Percentiles rank a stretch among this genome's conserved stretches.
Evolutionary conservation across 2,329 filamentous ascomycete genomes (phyloP).

Genomic region (Blumeriella jaapii): DNA sequence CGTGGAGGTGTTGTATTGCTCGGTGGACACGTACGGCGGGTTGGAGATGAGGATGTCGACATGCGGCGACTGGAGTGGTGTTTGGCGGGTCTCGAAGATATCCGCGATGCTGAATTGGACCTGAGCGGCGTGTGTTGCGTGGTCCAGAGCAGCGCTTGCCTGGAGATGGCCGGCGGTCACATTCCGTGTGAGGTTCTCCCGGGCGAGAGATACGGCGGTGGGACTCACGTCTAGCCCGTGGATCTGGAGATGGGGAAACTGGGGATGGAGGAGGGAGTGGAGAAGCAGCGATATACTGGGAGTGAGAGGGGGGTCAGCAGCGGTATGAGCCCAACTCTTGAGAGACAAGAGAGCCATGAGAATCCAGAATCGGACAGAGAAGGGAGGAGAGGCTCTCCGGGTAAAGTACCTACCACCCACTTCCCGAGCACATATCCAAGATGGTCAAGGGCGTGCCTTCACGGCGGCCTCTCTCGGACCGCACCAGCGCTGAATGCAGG

Average conservation of each 20-base stretch:
- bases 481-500: neutral
- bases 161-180: conserved; percentile 22
- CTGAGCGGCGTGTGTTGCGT: neutral
- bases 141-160: neutral
- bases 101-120: conserved; percentile 23
- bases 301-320: no score
- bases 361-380: conserved; percentile 32
- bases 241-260: conserved; percentile 37
- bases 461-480: neutral
- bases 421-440: conserved; percentile 81
- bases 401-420: conserved; percentile 56
- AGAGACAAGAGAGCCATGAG: conserved; percentile 5
- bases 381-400: neutral
- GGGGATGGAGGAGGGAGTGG: neutral
- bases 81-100: conserved; percentile 23
- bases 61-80: no score
- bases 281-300: no score
- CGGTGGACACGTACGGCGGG: conserved; percentile 73
- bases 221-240: conserved; percentile 64
- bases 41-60: conserved; percentile 63
- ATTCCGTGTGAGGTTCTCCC: conserved; percentile 49
- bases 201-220: conserved; percentile 52
- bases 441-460: conserved; percentile 39
- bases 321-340: no score
- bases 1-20: conserved; percentile 50